These are phyloP conservation scores for Paramarasmius palmivorus DNA, from an alignment of 1,284 basidiomycete species.

Conservation along the genomic window DNA sequence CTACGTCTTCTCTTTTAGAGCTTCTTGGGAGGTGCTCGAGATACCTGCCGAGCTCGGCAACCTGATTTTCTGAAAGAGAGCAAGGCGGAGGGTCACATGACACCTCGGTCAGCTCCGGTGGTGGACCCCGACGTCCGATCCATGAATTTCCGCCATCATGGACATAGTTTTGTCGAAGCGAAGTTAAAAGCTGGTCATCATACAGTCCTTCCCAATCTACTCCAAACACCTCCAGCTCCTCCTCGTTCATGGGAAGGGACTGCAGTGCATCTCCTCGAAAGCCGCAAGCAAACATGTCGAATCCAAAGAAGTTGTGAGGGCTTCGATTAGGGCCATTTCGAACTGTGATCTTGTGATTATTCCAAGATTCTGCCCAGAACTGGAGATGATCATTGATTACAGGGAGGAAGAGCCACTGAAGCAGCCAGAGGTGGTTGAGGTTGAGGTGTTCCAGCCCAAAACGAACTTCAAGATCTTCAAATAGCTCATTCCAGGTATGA, in stretches of 20 bases:
- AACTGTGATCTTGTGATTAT: slow-evolving; percentile 24
- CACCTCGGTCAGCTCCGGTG: background rate
- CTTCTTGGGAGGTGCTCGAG: no score
- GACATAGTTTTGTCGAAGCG: background rate
- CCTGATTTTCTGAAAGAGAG: background rate
- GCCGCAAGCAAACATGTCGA: slow-evolving; percentile 25
- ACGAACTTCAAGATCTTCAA: slow-evolving; percentile 3
- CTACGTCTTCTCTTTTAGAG: no score
- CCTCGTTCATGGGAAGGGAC: background rate
- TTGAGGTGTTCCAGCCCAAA: slow-evolving; percentile 2
- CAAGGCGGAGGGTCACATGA: background rate
- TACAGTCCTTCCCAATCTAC: slow-evolving; percentile 25
- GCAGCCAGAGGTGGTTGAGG: slow-evolving; percentile 23
- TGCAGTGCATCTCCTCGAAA: slow-evolving; percentile 15
- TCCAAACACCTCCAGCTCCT: slow-evolving; percentile 23
- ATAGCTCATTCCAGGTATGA: slow-evolving; percentile 6
- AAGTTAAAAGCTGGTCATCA: background rate
- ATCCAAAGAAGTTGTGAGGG: slow-evolving; percentile 25
- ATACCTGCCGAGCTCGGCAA: no score
- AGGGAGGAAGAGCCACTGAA: slow-evolving; percentile 28
- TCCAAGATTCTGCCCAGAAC: slow-evolving; percentile 25
- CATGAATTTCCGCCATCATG: background rate
- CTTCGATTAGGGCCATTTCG: slow-evolving; percentile 14
- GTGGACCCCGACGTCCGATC: background rate
- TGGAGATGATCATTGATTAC: slow-evolving; percentile 23